A percentile compares a stretch with the other conserved stretches of the same genome.
Evolutionary conservation across 2,329 filamentous ascomycete species (phyloP).

Genomic region (Blastomyces silverae): DNA sequence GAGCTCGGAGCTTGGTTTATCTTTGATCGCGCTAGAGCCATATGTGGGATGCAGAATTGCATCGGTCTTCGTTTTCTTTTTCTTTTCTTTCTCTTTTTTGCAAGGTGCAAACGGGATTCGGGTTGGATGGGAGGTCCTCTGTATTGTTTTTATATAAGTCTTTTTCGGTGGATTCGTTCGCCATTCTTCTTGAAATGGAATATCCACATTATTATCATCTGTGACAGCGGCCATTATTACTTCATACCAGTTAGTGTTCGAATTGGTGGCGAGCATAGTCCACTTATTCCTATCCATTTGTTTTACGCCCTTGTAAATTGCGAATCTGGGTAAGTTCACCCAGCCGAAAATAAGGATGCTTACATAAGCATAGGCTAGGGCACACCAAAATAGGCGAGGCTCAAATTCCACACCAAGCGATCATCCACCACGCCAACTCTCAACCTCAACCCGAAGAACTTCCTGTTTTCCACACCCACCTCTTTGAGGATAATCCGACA

Average conservation of each 20-base stretch:
- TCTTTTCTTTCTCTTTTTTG: not conserved
- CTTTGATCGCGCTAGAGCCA: constrained; percentile 13
- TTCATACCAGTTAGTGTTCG: not conserved
- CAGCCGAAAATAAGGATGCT: constrained; percentile 16
- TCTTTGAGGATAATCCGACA: constrained; percentile 53
- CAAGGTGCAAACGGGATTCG: constrained; percentile 13
- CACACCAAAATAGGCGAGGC: constrained; percentile 26
- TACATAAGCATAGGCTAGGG: constrained; percentile 24
- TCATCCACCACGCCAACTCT: constrained; percentile 6
- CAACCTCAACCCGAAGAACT: not conserved
- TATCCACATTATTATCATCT: not conserved
- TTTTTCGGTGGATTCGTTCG: constrained; percentile 1
- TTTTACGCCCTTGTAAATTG: constrained; percentile 1
- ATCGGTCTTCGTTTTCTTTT: constrained; percentile 6
- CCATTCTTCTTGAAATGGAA: constrained; percentile 2
- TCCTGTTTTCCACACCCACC: constrained; percentile 23
- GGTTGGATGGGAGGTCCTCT: constrained; percentile 7
- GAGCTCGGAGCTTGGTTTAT: constrained; percentile 12
- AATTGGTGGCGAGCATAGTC: not conserved
- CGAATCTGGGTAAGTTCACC: not conserved
- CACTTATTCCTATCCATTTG: not conserved
- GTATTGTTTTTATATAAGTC: constrained; percentile 4
- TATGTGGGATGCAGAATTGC: constrained; percentile 1
- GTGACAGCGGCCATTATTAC: not conserved
- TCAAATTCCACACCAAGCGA: not conserved